Evolutionary conservation across 176 grass and related monocot genomes (phyloP), one percentile per base, ranked within the genome.

Genomic region (Juncus effusus): DNA sequence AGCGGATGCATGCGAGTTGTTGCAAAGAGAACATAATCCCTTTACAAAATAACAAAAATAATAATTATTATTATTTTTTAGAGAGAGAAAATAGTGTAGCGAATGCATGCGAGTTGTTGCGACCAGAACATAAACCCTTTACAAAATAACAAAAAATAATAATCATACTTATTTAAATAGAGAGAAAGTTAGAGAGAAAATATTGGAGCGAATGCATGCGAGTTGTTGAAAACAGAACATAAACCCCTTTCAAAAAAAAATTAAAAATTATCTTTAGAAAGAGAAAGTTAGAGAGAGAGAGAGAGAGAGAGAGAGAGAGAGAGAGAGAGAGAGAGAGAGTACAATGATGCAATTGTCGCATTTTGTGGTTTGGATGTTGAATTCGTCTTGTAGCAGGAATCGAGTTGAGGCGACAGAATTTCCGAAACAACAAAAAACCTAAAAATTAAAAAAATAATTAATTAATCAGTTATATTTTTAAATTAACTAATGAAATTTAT

Each of bases 291-390:
- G 19, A 58, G 40, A 59, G 42, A 56, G 74, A 16, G 4, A 16
- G 11, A 40, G 35, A 62, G 6, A 61, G 16, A 36, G 4, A 77
- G 13, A 61, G 65, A 81, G 55, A 74, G 6, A 76, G 4, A 16
- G 11, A 40, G 35, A 62, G 6, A 61, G 16, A 36, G 4, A 77
- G 13, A 61, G 65, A 81, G 55, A 74, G 6, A 76, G 54, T 81
- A 99, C 94, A 65, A 99, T 99, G 75, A 99, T 99, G 83, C 88
- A 99, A 82, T 93, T 99, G 65, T 99, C 94, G 6, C 94, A 99
- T 67, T 99, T 62, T 66, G 94, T 99, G 69, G 94, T 99, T 73
- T 99, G 94, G 62, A 99, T 99, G 65, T 99, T 99, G 83, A 99
- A 99, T 80, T 93, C 88, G 73, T 99, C 94, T 92, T 99, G 94